Percentiles rank a stretch among this genome's conserved stretches.
phyloP scores from a whole-genome alignment of 371 early-diverging fungal species.

The Batkoa obscura region DNA sequence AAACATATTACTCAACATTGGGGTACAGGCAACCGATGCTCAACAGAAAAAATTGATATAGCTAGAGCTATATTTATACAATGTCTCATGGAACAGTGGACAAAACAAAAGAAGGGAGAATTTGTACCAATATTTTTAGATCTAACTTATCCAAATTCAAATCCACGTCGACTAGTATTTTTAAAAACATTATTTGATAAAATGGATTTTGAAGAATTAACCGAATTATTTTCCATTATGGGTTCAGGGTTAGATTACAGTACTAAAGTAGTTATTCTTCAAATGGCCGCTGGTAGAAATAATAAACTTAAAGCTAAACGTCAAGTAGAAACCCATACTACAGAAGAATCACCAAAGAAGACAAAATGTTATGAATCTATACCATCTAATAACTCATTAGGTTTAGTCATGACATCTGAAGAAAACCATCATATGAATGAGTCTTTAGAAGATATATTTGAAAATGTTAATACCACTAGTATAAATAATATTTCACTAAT shows the following conservation, averaged over 20 bases:
- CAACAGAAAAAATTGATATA: background rate
- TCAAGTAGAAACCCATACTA: background rate
- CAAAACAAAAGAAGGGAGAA: background rate
- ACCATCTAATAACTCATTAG: no score
- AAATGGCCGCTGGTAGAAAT: conserved; percentile 1
- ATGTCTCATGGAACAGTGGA: conserved; percentile 2
- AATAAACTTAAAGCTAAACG: background rate
- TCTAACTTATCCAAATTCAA: background rate
- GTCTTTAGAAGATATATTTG: no score
- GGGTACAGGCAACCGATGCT: conserved; percentile 12
- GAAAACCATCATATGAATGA: no score
- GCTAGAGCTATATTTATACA: conserved; percentile 2
- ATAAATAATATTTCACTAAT: no score
- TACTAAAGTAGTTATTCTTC: conserved; percentile 4
- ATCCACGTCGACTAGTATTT: background rate
- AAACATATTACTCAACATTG: conserved; percentile 45
- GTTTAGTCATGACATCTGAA: no score
- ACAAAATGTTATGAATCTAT: background rate
- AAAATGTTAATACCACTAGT: no score
- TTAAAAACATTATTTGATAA: background rate
- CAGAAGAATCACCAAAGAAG: background rate
- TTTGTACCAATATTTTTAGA: background rate
- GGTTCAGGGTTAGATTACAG: conserved; percentile 1
- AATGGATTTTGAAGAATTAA: background rate
- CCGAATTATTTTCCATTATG: conserved; percentile 1